Evolutionary conservation across 805 yeast genomes (phyloP), one percentile per base, ranked within the genome.

Genomic region (Candida qinlingensis): DNA sequence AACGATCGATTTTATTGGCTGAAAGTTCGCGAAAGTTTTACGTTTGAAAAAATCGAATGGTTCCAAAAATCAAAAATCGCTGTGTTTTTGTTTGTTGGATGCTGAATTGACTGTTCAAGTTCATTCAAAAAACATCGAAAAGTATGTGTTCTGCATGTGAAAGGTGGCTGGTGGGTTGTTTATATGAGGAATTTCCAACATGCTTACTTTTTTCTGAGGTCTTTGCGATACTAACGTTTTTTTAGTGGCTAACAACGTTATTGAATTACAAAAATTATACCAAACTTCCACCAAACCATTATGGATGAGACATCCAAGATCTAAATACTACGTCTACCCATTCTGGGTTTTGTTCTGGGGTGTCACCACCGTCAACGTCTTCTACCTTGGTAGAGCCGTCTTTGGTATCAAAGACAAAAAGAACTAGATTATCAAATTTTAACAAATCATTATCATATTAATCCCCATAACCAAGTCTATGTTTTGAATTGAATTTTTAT

Each of bases 351-450:
- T 60, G 48, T 59, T 61, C 62, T 56, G 60, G 58, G 39, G 54
- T 39, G 60, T 58, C 37, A 51, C 54, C 43, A 58, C 61, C 40
- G 55, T 52, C 44, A 57, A 55, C 57, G 19, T 54, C 19, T 59
- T 49, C 60, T 61, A 60, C 61, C 65, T 79, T 48, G 87, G 81
- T 59, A 81, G 90, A 74, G 94, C 94, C 58, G 62, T 77, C 54
- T 63, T 72, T 39, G 91, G 90, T 66, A 73, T 83, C 66, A 83
- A 85, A 74, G 84, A 64, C 56, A 35, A 50, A 19, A 57, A 57
- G 46, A 47, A 47, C 29, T 47, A 47, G 43, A 37, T 36, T 19
- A 13, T 38, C 29, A 26, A 12, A 5, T 9, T 28, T 28, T 9
- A 35, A 35, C 13, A 11, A 35, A 35, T 33, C 31, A 41, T 41